These are phyloP conservation scores for Sungouiozyma intestinalis DNA, from an alignment of 805 yeast genomes.

Conservation along the genomic window DNA sequence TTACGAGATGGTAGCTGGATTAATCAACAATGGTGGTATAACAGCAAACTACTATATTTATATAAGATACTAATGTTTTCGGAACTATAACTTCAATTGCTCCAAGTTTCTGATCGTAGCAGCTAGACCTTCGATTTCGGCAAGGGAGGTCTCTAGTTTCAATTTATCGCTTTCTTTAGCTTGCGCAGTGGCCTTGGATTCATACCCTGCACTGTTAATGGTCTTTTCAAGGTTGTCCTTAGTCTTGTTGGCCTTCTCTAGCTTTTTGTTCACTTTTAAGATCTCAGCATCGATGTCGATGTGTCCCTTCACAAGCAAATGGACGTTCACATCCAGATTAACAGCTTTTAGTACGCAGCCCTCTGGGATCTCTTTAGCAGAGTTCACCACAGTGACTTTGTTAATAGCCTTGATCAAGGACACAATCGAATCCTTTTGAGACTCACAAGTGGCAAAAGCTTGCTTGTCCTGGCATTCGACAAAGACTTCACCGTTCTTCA, in stretches of 20 bases:
- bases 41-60: background rate
- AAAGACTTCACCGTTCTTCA: constrained; percentile 78
- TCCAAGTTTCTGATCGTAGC: constrained; percentile 79
- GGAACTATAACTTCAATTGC: constrained; percentile 48
- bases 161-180: constrained; percentile 68
- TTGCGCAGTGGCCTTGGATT: constrained; percentile 70
- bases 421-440: constrained; percentile 78
- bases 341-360: constrained; percentile 87
- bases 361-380: constrained; percentile 53
- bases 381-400: constrained; percentile 52
- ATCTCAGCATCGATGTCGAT: constrained; percentile 90
- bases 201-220: constrained; percentile 64
- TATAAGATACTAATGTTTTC: no score
- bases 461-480: constrained; percentile 53
- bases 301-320: constrained; percentile 86
- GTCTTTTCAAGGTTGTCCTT: constrained; percentile 59
- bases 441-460: constrained; percentile 41
- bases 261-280: constrained; percentile 66
- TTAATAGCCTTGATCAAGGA: constrained; percentile 88
- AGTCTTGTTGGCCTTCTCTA: constrained; percentile 51
- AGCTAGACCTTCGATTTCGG: constrained; percentile 85
- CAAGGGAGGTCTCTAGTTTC: constrained; percentile 58
- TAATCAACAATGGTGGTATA: background rate
- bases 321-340: constrained; percentile 72
- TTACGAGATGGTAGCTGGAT: background rate